These are phyloP conservation scores for Diaporthe ilicicola DNA, from an alignment of 2,329 filamentous ascomycete genomes.

Conservation along the genomic window DNA sequence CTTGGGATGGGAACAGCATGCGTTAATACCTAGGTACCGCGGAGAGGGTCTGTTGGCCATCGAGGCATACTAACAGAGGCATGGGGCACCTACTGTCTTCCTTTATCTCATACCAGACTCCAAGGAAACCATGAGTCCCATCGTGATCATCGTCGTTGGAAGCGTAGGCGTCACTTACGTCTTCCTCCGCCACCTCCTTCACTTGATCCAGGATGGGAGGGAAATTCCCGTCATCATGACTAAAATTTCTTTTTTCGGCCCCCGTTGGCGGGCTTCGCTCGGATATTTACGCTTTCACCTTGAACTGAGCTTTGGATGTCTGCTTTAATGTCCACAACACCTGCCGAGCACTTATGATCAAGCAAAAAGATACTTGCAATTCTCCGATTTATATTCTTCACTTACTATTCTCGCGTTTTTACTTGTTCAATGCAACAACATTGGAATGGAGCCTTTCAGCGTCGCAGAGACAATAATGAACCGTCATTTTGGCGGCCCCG, in stretches of 20 bases:
- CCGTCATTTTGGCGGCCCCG: conserved; percentile 39
- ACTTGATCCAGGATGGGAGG: conserved; percentile 37
- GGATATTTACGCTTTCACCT: conserved; percentile 32
- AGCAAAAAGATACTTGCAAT: conserved; percentile 34
- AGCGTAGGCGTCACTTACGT: conserved; percentile 29
- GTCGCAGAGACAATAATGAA: conserved; percentile 40
- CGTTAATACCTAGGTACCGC: no score
- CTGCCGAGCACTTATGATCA: background rate
- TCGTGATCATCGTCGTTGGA: background rate
- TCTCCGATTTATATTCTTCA: conserved; percentile 41
- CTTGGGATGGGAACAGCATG: no score
- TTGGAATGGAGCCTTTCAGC: conserved; percentile 38
- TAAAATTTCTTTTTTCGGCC: conserved; percentile 37
- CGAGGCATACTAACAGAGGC: no score
- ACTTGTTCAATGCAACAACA: conserved; percentile 40
- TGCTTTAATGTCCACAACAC: no score
- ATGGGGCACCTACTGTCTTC: background rate
- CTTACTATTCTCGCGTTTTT: conserved; percentile 38
- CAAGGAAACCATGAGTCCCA: background rate
- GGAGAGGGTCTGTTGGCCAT: no score
- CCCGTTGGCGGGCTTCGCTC: no score
- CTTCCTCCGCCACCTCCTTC: conserved; percentile 37
- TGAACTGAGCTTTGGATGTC: background rate
- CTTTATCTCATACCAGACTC: background rate
- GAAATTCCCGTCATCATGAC: conserved; percentile 39